These are phyloP conservation scores for Cytidiella melzeri DNA, from an alignment of 768 basidiomycete species.

Conservation along the genomic window DNA sequence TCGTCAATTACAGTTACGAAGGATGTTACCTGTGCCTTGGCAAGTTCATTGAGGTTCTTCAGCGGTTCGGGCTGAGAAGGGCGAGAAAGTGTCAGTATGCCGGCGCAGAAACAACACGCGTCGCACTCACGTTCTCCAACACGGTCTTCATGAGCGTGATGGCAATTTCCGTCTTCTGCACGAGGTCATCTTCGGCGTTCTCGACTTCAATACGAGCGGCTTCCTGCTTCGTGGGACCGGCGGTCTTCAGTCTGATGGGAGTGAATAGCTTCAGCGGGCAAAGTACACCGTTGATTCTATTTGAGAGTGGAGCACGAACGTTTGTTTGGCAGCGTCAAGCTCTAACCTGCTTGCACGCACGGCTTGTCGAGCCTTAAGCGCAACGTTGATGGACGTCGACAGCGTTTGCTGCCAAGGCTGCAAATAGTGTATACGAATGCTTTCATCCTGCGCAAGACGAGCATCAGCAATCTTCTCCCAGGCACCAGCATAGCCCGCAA, in stretches of 20 bases:
- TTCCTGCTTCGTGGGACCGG: slow-evolving; percentile 73
- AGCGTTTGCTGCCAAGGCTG: slow-evolving; percentile 87
- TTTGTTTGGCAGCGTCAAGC: slow-evolving; percentile 86
- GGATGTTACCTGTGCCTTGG: slow-evolving; percentile 71
- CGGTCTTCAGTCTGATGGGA: slow-evolving; percentile 64
- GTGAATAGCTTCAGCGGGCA: background rate
- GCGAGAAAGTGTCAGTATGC: slow-evolving; percentile 2
- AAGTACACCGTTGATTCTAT: slow-evolving; percentile 3
- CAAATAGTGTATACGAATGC: slow-evolving; percentile 62
- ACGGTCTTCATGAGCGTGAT: slow-evolving; percentile 98
- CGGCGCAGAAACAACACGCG: background rate
- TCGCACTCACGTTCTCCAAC: slow-evolving; percentile 78
- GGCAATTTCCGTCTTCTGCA: slow-evolving; percentile 96
- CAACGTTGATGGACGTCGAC: slow-evolving; percentile 75
- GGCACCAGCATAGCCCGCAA: slow-evolving; percentile 72
- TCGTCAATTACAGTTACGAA: background rate
- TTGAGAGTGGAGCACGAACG: slow-evolving; percentile 46
- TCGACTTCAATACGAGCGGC: slow-evolving; percentile 89
- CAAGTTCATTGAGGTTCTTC: slow-evolving; percentile 88
- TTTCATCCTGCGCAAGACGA: slow-evolving; percentile 71
- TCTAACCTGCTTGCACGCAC: slow-evolving; percentile 77
- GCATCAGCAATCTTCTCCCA: slow-evolving; percentile 83
- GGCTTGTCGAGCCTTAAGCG: slow-evolving; percentile 87
- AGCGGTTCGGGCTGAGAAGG: slow-evolving; percentile 85
- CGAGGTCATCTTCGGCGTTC: slow-evolving; percentile 93